Percentiles rank a stretch among this genome's conserved stretches.
Evolutionary conservation across 768 basidiomycete genomes (phyloP).

Genomic region (Suillus subalutaceus): DNA sequence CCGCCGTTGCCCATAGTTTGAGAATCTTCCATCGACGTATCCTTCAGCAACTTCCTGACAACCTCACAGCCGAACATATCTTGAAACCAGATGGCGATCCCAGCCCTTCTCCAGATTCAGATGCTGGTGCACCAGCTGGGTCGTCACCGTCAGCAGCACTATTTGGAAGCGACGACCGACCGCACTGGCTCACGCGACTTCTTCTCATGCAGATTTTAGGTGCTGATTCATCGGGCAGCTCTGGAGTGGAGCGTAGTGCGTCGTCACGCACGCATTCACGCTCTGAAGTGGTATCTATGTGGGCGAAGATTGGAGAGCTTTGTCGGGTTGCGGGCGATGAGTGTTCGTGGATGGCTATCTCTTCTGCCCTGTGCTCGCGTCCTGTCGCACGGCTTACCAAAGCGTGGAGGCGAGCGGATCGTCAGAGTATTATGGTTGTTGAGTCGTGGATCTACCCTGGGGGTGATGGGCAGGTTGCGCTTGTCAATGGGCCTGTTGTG

Average conservation of each 20-base stretch:
- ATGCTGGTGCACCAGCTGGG: constrained; percentile 8
- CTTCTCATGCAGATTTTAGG: constrained; percentile 72
- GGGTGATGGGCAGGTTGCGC: constrained; percentile 33
- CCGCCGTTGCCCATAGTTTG: constrained; percentile 64
- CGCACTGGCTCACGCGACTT: constrained; percentile 82
- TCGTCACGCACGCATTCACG: constrained; percentile 69
- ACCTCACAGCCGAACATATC: constrained; percentile 51
- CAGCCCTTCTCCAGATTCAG: constrained; percentile 7
- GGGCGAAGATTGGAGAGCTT: constrained; percentile 74
- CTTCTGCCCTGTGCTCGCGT: constrained; percentile 68
- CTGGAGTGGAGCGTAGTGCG: constrained; percentile 31
- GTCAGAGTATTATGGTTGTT: constrained; percentile 55
- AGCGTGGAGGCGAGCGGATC: constrained; percentile 77
- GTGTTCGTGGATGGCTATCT: constrained; percentile 77
- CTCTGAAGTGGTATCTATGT: constrained; percentile 71
- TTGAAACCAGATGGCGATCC: constrained; percentile 33
- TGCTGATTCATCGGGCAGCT: constrained; percentile 49
- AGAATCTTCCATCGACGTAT: constrained; percentile 60
- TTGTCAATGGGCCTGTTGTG: constrained; percentile 44
- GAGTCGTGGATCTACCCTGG: constrained; percentile 67
- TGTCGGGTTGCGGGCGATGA: constrained; percentile 76
- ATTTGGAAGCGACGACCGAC: constrained; percentile 69
- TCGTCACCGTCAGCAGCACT: constrained; percentile 39
- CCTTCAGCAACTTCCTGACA: constrained; percentile 53
- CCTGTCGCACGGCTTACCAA: constrained; percentile 79